Evolutionary conservation across 352 stramenopile genomes (phyloP), one percentile per base, ranked within the genome.

Genomic region (Phytophthora multivora): DNA sequence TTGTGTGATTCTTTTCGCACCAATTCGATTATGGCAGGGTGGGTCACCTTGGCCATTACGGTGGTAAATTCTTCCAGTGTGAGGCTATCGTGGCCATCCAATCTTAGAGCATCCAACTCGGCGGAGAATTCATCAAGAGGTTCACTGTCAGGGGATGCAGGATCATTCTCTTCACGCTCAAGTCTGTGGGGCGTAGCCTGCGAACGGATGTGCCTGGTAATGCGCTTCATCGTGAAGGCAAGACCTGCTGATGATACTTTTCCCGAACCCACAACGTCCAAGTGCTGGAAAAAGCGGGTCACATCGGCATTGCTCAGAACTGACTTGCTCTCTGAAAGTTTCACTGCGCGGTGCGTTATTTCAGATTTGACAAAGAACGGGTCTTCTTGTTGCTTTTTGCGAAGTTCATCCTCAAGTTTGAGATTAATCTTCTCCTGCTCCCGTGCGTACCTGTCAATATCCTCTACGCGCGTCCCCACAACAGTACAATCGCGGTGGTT

Each of bases 1-100:
- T 85, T 78, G 15, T 55, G 73, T 0, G 57, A 67, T 33, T 80
- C 66, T 62, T 86, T 85, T n/a, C 76, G 75, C 12, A 86, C 63
- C 5, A 89, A 50, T 10, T 82, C 66, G 19, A 81, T 56, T 25
- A 88, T 58, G 1, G 50, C 41, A 2, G 66, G 58, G 30, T 87
- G 69, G 0, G 38, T 68, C 35, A 85, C 58, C 33, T 62, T 69
- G 25, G 61, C 35, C 63, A 90, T 70, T 13, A 90, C 66, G 1
- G 16, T 18, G 4, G 42, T 31, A 38, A 83, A 78, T 41, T 88
- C 71, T 15, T 73, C 73, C 5, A 62, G 35, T 5, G 50, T 38
- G 13, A 73, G 59, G 19, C 45, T 64, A 12, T 50, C 54, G 30
- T 43, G 59, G 16, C 64, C 59, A 8, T 64, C 51, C n/a, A 33